Base-by-base conservation (phyloP, 2,329 filamentous ascomycete genomes). In the Ophiostoma himal-ulmi region DNA sequence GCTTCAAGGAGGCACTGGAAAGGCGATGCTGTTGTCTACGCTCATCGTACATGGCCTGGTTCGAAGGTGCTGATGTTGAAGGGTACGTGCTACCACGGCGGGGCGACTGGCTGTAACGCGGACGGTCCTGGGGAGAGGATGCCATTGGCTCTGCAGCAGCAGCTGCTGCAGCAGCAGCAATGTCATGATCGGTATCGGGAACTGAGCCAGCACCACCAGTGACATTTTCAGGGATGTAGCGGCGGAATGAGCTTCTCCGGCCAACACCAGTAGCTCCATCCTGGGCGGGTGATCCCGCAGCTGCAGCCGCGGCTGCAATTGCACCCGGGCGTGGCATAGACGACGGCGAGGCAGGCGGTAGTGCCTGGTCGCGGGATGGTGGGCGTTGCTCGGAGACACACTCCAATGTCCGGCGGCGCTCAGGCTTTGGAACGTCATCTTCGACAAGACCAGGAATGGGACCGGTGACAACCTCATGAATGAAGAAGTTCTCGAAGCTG, bases 401-500 rank as follows among this genome's bases (percentile, higher is more conserved):
- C n/a, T 73, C 73, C 1, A 70, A 39, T 17, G 65, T 34, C n/a
- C n/a, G 65, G 14, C 65, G 65, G 17, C 68, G 72, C 22, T 73
- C 73, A 0, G 71, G n/a, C 70, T 78, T 81, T 1, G 86, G 85
- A 30, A 88, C 74, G 77, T 96, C 93, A 76, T 96, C 92, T 60
- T 89, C 90, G 7, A 93, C 88, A 39, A 96, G 82, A 6, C 90
- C 91, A 0, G 93, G 93, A 75, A 97, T 97, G 3, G 89, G 86
- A 26, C 85, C 86, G 14, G 86, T 87, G 69, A 97, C 87, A 39
- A 95, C 88, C 39, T 85, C 80, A 76, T 94, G 89, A 20, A 82
- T 83, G 80, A 98, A 98, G 78, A 97, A 95, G 73, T 90, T 88
- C 68, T 92, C 89, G 75, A 97, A 98, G 70, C 88, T 91, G 78